These are phyloP conservation scores for Arachis stenosperma DNA, from an alignment of 306 rosid genomes.

Conservation along the genomic window DNA sequence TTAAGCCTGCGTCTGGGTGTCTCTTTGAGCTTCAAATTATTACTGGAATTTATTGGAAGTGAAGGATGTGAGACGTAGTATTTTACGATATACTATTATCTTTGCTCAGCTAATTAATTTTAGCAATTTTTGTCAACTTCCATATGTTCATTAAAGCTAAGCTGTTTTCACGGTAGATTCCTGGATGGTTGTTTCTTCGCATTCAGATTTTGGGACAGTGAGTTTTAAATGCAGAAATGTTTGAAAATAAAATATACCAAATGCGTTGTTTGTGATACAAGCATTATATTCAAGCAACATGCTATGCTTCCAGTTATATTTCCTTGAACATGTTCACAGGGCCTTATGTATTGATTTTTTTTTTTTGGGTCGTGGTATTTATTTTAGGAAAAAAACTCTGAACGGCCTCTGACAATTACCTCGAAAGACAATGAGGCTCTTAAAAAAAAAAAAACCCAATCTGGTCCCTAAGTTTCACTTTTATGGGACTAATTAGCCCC, in stretches of 20 bases:
- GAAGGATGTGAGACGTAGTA: slow-evolving; percentile 30
- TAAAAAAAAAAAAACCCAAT: too few relatives aligned
- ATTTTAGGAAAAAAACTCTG: too few relatives aligned
- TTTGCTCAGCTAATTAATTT: slow-evolving; percentile 17
- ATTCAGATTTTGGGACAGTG: neutral
- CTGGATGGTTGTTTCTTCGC: slow-evolving; percentile 12
- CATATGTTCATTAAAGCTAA: neutral
- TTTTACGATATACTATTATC: slow-evolving; percentile 16
- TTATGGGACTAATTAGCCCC: too few relatives aligned
- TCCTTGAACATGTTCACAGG: neutral
- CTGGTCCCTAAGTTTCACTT: too few relatives aligned
- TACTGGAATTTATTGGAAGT: slow-evolving; percentile 25
- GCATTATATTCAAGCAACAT: neutral
- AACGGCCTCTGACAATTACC: too few relatives aligned
- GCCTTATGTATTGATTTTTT: neutral
- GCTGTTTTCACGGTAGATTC: neutral
- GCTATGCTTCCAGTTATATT: neutral
- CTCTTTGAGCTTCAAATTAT: slow-evolving; percentile 26
- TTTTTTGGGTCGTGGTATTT: too few relatives aligned
- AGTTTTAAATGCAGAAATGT: slow-evolving; percentile 12
- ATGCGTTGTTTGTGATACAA: neutral
- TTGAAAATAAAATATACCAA: neutral
- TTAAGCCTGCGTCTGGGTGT: slow-evolving; percentile 7
- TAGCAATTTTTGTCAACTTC: slow-evolving; percentile 1
- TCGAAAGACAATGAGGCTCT: too few relatives aligned